Percentiles rank a stretch among this genome's conserved stretches.
These are phyloP conservation scores for Solanum megistacrolobum DNA, from an alignment of 257 asterid species.

Conservation along the genomic window DNA sequence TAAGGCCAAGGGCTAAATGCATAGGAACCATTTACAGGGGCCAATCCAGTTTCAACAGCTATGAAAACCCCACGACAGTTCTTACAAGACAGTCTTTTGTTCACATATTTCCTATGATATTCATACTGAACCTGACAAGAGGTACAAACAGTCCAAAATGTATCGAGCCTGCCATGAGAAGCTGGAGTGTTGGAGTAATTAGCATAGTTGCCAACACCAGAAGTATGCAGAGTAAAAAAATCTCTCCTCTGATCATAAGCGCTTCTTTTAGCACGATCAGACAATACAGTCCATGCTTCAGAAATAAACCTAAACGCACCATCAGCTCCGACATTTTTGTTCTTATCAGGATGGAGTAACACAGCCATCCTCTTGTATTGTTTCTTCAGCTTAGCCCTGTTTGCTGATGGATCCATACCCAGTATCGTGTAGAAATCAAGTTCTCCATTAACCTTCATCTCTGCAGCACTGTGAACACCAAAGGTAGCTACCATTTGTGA, in stretches of 20 bases:
- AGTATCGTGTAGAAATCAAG: slow-evolving; percentile 59
- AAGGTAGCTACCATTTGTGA: slow-evolving; percentile 44
- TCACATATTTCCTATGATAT: slow-evolving; percentile 78
- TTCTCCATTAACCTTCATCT: slow-evolving; percentile 37
- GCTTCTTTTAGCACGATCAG: slow-evolving; percentile 36
- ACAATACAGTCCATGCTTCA: slow-evolving; percentile 49
- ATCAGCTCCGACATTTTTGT: slow-evolving; percentile 57
- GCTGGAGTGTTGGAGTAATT: slow-evolving; percentile 35
- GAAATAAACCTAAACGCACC: slow-evolving; percentile 53
- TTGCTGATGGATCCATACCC: slow-evolving; percentile 42
- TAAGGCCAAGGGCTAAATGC: slow-evolving; percentile 56
- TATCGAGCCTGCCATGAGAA: slow-evolving; percentile 55
- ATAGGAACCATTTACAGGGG: slow-evolving; percentile 58
- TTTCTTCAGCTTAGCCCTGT: slow-evolving; percentile 36
- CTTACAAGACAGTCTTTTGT: slow-evolving; percentile 86
- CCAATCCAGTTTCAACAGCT: slow-evolving; percentile 89
- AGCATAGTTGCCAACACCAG: slow-evolving; percentile 34
- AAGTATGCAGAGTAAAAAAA: slow-evolving; percentile 24
- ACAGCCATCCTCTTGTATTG: slow-evolving; percentile 57
- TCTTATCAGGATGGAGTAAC: slow-evolving; percentile 65
- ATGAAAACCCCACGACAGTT: slow-evolving; percentile 88
- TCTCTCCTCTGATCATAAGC: slow-evolving; percentile 53
- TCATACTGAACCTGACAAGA: slow-evolving; percentile 94
- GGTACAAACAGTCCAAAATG: slow-evolving; percentile 95
- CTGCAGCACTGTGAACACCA: slow-evolving; percentile 53